Evolutionary conservation across 106 monocot genomes (phyloP), one percentile per base, ranked within the genome.

Genomic region (Dendrobium officinale): DNA sequence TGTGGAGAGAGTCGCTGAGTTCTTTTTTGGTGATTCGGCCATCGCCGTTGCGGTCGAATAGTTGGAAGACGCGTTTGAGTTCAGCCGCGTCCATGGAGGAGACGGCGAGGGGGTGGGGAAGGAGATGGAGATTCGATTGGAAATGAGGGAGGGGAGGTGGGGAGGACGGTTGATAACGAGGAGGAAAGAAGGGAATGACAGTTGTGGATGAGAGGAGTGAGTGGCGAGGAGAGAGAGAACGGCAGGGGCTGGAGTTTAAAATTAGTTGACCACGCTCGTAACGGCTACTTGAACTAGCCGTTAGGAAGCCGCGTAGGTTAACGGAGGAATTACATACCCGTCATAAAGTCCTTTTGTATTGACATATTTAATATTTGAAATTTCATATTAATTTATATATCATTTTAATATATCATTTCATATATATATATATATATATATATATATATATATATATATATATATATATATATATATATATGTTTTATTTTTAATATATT

Each of bases 21-120:
- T 86, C 86, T 33, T 83, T 64, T 24, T 79, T 83, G 27, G 83
- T 80, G 5, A 86, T 86, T 13, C 72, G 47, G 56, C 86, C 86
- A 24, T 86, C 86, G 6, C 83, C 83, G 76, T 86, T 79, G 20
- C 79, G 80, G 78, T 86, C 86, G 79, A 86, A 86, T 72, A 83
- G 80, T 29, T 80, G 73, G 76, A 86, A 86, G 9, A 86, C 83
- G 4, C 83, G 42, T 41, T 77, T 70, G 18, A 86, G 80, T 68
- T 86, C 83, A 4, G 27, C 37, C 20, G 56, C 22, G 16, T 86
- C 79, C 77, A 85, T 77, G 4, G 83, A 15, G 61, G 40, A 10
- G 40, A 55, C 45, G 41, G 33, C 16, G 41, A 6, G 18, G 26
- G 56, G 20, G 19, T 54, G 24, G 77, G 11, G 49, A 3, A 10